Base-by-base conservation (phyloP, 805 yeast species). In the Cyberlindnera euphorbiiphila region DNA sequence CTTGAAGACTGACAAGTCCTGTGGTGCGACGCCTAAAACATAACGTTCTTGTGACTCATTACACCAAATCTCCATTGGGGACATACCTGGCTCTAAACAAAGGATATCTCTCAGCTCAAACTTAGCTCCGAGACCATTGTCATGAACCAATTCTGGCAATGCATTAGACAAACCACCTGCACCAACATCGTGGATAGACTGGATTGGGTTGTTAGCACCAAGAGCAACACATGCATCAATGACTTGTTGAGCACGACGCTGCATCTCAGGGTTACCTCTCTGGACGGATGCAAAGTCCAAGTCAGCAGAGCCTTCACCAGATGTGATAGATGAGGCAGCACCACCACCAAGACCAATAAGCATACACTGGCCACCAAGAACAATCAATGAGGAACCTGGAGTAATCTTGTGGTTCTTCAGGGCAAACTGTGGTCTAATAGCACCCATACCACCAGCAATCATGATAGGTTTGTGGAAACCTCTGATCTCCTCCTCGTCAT, bases 1-100 rank as follows among this genome's bases (percentile, higher is more conserved):
- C 56, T 77, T 75, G 65, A 93, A 93, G 16, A 68, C 50, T 6
- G 75, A 75, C 42, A 91, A 65, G 58, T 88, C 85, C 44, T 77
- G 79, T 37, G 85, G 85, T 12, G 87, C 74, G 45, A 93, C 95
- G 49, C 96, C 98, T 53, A 93, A 65, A 17, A 93, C 99, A 54
- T 89, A 93, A 63, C 99, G 81, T 65, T 93, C 99, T 68, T 93
- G 99, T 3, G 98, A 93, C 66, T 93, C 98, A 55, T 95, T 91
- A 76, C 99, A 93, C 99, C 99, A 93, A 47, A 93, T 87, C 69
- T 93, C 98, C 95, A 93, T 86, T 39, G 99, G 98, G 5, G 98
- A 91, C 97, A 93, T 87, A 41, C 97, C 95, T 33, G 96, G 95
- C 63, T 93, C 99, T 48, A 88, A 74, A 25, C 88, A 81, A 39